phyloP scores from a whole-genome alignment of 495 filamentous ascomycete species.

The Aspergillus hancockii region DNA sequence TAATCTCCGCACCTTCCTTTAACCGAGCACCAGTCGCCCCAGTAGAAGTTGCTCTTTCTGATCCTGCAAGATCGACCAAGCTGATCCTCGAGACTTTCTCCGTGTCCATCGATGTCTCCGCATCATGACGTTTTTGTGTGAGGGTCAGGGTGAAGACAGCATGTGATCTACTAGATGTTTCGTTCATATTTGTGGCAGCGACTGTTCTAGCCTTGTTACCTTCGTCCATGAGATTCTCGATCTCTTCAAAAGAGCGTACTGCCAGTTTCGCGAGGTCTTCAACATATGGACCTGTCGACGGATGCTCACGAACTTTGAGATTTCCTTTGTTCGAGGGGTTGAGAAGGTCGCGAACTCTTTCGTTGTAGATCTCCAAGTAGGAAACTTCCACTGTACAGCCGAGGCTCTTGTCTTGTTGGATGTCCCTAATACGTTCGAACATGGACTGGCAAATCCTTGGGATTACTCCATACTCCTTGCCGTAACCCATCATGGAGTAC shows the following conservation, averaged over 20 bases:
- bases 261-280: slow-evolving; percentile 96
- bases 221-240: slow-evolving; percentile 98
- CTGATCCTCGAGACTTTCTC: slow-evolving; percentile 98
- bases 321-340: slow-evolving; percentile 97
- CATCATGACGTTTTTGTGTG: slow-evolving; percentile 90
- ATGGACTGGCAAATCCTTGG: slow-evolving; percentile 97
- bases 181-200: slow-evolving; percentile 99
- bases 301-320: slow-evolving; percentile 95
- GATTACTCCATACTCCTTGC: slow-evolving; percentile 93
- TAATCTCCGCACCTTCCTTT: slow-evolving; percentile 99
- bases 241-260: slow-evolving; percentile 95
- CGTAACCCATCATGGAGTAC: slow-evolving; percentile 99
- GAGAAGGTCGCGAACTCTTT: slow-evolving; percentile 92
- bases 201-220: slow-evolving; percentile 98
- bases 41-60: slow-evolving; percentile 92
- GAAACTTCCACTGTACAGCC: slow-evolving; percentile 96
- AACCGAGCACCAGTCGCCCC: slow-evolving; percentile 93
- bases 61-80: slow-evolving; percentile 96
- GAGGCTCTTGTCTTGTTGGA: slow-evolving; percentile 77
- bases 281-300: slow-evolving; percentile 95
- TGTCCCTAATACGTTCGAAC: slow-evolving; percentile 79
- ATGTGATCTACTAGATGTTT: slow-evolving; percentile 96
- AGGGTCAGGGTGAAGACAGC: slow-evolving; percentile 97
- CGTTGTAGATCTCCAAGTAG: slow-evolving; percentile 99
- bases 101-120: slow-evolving; percentile 91